Conservation (phyloP, 768 basidiomycete genomes). For the Pholiota molesta region DNA sequence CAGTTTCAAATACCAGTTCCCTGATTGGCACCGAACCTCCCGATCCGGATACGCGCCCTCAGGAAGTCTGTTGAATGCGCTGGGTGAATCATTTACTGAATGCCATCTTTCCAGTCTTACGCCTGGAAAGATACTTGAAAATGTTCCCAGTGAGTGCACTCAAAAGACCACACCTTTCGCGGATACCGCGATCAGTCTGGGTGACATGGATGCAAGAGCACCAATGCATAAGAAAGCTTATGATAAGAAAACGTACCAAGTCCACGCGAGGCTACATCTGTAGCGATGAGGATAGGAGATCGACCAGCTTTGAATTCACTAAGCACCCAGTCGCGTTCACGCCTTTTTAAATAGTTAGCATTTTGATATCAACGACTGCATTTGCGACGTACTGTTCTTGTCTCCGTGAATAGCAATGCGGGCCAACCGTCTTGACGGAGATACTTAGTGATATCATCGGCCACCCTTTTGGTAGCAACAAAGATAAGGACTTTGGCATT, state of each 20-base stretch:
- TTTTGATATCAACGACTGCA: neutral
- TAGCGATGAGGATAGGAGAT: slow-evolving; percentile 97
- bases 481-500: slow-evolving; percentile 99
- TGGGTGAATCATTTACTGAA: slow-evolving; percentile 22
- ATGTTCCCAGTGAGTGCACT: slow-evolving; percentile 25
- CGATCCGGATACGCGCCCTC: slow-evolving; percentile 41
- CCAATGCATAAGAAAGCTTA: slow-evolving; percentile 27
- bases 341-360: slow-evolving; percentile 43
- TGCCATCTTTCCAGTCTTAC: slow-evolving; percentile 21
- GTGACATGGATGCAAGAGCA: slow-evolving; percentile 31
- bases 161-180: slow-evolving; percentile 22
- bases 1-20: slow-evolving; percentile 35
- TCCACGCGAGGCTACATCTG: slow-evolving; percentile 99
- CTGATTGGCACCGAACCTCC: slow-evolving; percentile 40
- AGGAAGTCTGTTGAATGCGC: slow-evolving; percentile 28
- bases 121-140: slow-evolving; percentile 22
- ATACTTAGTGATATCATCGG: slow-evolving; percentile 98
- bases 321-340: slow-evolving; percentile 99
- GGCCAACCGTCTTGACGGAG: slow-evolving; percentile 99
- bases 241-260: slow-evolving; percentile 81
- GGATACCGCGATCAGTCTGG: slow-evolving; percentile 20
- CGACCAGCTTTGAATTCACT: slow-evolving; percentile 98
- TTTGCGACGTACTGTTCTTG: slow-evolving; percentile 80
- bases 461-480: slow-evolving; percentile 95
- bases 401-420: slow-evolving; percentile 98